These are phyloP conservation scores for Chrysoporthe cubensis DNA, from an alignment of 2,329 filamentous ascomycete species.

Conservation along the genomic window DNA sequence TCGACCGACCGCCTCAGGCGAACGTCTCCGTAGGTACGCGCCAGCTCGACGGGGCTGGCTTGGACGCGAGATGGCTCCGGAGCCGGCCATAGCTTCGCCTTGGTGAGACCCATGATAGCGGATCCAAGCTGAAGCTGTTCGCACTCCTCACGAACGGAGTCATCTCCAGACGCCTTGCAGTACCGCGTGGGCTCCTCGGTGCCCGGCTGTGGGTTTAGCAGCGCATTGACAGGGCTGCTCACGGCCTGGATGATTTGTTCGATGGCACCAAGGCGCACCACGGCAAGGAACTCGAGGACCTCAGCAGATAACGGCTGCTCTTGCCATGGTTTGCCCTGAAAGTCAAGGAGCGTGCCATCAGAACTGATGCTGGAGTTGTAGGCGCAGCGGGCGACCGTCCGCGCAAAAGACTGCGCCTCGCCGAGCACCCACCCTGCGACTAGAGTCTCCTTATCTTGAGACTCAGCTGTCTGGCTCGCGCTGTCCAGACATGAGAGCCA, in stretches of 20 bases:
- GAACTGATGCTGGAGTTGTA: conserved; percentile 29
- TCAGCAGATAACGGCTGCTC: conserved; percentile 26
- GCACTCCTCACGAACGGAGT: conserved; percentile 30
- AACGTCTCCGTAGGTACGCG: conserved; percentile 70
- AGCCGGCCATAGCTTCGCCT: conserved; percentile 29
- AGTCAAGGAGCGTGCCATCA: conserved; percentile 28
- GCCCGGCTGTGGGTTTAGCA: conserved; percentile 26
- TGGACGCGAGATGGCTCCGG: conserved; percentile 26
- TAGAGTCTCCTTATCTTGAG: conserved; percentile 32
- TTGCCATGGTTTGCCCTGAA: conserved; percentile 29
- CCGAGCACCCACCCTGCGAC: conserved; percentile 33
- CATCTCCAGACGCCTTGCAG: conserved; percentile 30
- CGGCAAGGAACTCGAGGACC: conserved; percentile 30
- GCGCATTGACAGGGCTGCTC: conserved; percentile 23
- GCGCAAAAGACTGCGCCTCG: conserved; percentile 30
- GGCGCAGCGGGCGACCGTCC: conserved; percentile 29
- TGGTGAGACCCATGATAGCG: conserved; percentile 30
- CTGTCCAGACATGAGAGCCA: conserved; percentile 29
- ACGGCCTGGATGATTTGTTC: conserved; percentile 28
- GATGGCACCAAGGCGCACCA: conserved; percentile 26
- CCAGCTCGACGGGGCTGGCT: conserved; percentile 34
- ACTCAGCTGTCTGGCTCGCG: background rate
- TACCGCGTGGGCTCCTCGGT: conserved; percentile 18
- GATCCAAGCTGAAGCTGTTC: conserved; percentile 34
- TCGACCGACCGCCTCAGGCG: conserved; percentile 63